Evolutionary conservation across 345 rosid species (phyloP).

Genomic region (Sisymbrium altissimum): DNA sequence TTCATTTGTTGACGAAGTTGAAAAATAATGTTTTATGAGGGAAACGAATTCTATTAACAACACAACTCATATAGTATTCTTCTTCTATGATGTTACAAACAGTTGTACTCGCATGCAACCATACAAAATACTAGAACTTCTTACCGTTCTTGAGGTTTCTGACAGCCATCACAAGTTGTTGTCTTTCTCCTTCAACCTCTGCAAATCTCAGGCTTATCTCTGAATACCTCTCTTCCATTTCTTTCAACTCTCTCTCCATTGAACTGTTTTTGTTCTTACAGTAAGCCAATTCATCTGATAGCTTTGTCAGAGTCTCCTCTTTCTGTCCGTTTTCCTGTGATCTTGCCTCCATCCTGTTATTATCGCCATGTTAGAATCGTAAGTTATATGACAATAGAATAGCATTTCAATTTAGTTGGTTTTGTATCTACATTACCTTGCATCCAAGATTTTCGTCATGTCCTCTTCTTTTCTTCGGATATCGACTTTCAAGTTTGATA

Average conservation of each 20-base stretch:
- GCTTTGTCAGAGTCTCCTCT: conserved; percentile 36
- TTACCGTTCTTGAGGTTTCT: conserved; percentile 73
- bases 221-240: conserved; percentile 89
- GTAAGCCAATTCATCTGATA: conserved; percentile 43
- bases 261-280: conserved; percentile 59
- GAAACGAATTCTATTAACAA: conserved; percentile 18
- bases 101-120: conserved; percentile 25
- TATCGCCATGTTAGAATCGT: not conserved
- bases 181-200: conserved; percentile 95
- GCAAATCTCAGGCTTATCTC: conserved; percentile 91
- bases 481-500: conserved; percentile 46
- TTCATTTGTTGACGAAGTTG: conserved; percentile 11
- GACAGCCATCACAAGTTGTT: conserved; percentile 79
- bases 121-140: conserved; percentile 42
- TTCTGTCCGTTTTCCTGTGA: conserved; percentile 30
- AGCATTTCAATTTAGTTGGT: not conserved
- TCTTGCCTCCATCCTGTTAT: conserved; percentile 39
- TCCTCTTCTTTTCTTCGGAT: conserved; percentile 53
- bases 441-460: conserved; percentile 32
- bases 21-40: conserved; percentile 19
- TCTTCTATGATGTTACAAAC: conserved; percentile 10
- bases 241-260: conserved; percentile 86
- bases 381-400: not conserved
- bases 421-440: conserved; percentile 33
- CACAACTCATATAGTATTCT: not conserved